phyloP scores from a whole-genome alignment of 495 filamentous ascomycete species.

The Podospora anserina region DNA sequence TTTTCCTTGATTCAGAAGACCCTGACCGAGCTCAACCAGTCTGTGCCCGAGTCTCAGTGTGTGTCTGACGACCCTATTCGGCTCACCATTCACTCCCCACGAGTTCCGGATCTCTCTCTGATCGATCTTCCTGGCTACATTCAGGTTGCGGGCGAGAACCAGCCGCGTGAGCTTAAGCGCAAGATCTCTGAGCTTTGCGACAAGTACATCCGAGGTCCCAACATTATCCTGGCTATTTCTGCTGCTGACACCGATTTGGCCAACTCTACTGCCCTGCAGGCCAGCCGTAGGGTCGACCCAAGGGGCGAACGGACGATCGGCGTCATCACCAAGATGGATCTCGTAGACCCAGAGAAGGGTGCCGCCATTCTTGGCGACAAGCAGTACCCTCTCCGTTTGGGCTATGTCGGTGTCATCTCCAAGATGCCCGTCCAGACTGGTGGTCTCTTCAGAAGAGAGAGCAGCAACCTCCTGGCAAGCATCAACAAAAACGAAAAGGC shows the following conservation, averaged over 20 bases:
- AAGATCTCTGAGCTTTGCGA: constrained; percentile 97
- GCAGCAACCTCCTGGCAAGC: constrained; percentile 71
- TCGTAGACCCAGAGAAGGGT: constrained; percentile 82
- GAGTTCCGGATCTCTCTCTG: constrained; percentile 91
- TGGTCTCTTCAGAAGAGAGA: constrained; percentile 79
- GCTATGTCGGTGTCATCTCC: constrained; percentile 96
- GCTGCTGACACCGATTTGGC: constrained; percentile 96
- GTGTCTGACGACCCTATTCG: constrained; percentile 97
- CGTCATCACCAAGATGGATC: constrained; percentile 98
- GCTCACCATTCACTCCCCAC: constrained; percentile 88
- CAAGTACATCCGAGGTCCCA: constrained; percentile 94
- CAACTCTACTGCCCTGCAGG: constrained; percentile 89
- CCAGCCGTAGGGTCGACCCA: constrained; percentile 88
- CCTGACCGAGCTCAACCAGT: constrained; percentile 89
- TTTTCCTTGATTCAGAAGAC: constrained; percentile 91
- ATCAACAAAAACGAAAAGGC: constrained; percentile 85
- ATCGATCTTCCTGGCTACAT: constrained; percentile 98
- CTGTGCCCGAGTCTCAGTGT: constrained; percentile 84
- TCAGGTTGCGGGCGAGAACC: constrained; percentile 85
- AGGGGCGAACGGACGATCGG: constrained; percentile 94
- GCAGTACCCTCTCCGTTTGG: constrained; percentile 90
- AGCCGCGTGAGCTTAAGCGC: constrained; percentile 86
- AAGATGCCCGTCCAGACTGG: constrained; percentile 65
- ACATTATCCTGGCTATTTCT: constrained; percentile 95
- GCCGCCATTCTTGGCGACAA: constrained; percentile 73